Conservation (phyloP, 2,329 filamentous ascomycete species). For the Scedosporium boydii region DNA sequence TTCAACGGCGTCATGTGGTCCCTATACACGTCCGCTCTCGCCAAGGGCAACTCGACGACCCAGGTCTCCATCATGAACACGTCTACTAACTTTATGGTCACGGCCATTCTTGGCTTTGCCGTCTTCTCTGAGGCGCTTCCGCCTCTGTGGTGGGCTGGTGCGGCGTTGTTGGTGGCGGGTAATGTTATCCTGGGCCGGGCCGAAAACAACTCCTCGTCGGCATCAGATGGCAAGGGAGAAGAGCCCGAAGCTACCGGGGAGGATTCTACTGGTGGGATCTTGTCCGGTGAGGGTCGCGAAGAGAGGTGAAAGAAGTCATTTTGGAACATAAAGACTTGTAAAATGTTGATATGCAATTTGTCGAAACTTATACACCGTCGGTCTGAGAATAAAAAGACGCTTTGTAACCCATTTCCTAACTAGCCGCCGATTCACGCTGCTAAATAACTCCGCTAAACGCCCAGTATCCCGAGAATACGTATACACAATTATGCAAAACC, state of each 20-base stretch:
- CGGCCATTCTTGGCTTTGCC: slow-evolving; percentile 58
- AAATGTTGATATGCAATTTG: too few species aligned
- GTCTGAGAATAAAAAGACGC: too few species aligned
- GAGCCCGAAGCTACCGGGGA: slow-evolving; percentile 6
- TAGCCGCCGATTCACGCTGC: too few species aligned
- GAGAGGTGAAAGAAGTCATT: not conserved
- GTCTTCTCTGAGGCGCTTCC: slow-evolving; percentile 66
- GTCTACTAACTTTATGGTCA: slow-evolving; percentile 71
- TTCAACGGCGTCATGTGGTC: slow-evolving; percentile 82
- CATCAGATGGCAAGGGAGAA: slow-evolving; percentile 12
- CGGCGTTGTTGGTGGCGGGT: slow-evolving; percentile 60
- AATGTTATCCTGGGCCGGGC: slow-evolving; percentile 70
- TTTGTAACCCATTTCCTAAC: too few species aligned
- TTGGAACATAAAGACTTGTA: too few species aligned
- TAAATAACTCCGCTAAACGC: too few species aligned
- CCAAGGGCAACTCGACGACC: slow-evolving; percentile 63
- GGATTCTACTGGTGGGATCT: slow-evolving; percentile 12
- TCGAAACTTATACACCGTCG: too few species aligned
- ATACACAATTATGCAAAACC: too few species aligned
- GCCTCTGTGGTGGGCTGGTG: slow-evolving; percentile 68
- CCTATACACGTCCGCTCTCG: slow-evolving; percentile 70
- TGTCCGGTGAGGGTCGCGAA: slow-evolving; percentile 23
- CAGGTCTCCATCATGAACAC: slow-evolving; percentile 78
- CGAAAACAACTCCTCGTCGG: slow-evolving; percentile 41
- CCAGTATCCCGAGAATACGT: too few species aligned